Percentiles rank a stretch among this genome's conserved stretches.
Conservation (phyloP, 2,329 filamentous ascomycete species). For the Rhexocercosporidium sp. region DNA sequence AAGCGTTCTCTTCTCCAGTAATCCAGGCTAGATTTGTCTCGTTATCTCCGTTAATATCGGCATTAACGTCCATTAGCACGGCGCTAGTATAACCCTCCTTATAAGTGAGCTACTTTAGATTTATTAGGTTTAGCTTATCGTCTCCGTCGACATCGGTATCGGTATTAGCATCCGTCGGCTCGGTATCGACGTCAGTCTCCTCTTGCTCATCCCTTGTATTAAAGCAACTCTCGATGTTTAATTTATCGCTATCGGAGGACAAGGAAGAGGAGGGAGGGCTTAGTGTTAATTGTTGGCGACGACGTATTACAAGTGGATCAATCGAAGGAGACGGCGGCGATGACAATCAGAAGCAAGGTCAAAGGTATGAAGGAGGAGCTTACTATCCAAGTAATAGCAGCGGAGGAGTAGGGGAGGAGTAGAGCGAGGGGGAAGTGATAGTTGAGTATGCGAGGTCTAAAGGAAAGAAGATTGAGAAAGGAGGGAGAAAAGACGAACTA, state of each 20-base stretch:
- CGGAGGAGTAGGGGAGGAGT: slow-evolving; percentile 13
- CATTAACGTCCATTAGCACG: too few species aligned
- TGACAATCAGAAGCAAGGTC: slow-evolving; percentile 14
- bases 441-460: slow-evolving; percentile 27
- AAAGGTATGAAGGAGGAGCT: slow-evolving; percentile 10
- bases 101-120: too few species aligned
- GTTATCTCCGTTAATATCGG: too few species aligned
- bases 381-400: slow-evolving; percentile 24
- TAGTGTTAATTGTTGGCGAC: slow-evolving; percentile 26
- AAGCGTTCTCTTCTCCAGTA: too few species aligned
- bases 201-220: too few species aligned
- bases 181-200: too few species aligned
- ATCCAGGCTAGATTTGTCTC: too few species aligned
- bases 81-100: too few species aligned
- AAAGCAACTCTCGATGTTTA: too few species aligned
- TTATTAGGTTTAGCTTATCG: too few species aligned
- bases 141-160: too few species aligned
- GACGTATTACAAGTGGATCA: slow-evolving; percentile 22
- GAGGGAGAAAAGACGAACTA: slow-evolving; percentile 17
- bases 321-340: slow-evolving; percentile 1
- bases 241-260: slow-evolving; percentile 25
- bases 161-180: too few species aligned
- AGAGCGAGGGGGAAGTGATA: slow-evolving; percentile 15
- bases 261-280: slow-evolving; percentile 14
- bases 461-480: slow-evolving; percentile 26